Percentiles rank a stretch among this genome's conserved stretches.
These are phyloP conservation scores for Phytophthora kernoviae DNA, from an alignment of 352 stramenopile species.

Conservation along the genomic window DNA sequence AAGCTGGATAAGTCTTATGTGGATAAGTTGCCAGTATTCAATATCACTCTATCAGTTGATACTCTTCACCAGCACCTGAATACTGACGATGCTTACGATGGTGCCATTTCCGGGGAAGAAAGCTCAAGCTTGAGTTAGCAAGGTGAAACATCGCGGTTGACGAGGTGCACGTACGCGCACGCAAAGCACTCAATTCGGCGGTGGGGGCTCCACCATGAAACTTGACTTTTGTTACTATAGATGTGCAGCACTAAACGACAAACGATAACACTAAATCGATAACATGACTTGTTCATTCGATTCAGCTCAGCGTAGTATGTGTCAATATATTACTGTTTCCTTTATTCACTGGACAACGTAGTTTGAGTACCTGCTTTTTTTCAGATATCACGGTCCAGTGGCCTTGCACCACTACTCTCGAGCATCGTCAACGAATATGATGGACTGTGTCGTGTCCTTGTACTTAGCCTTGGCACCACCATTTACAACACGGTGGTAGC, in stretches of 20 bases:
- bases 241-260: too few species aligned
- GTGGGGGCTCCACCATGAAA: too few species aligned
- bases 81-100: conserved; percentile 44
- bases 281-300: too few species aligned
- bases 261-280: too few species aligned
- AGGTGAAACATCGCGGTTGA: too few species aligned
- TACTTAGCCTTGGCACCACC: conserved; percentile 44
- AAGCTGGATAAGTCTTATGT: conserved; percentile 56
- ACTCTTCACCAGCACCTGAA: conserved; percentile 38
- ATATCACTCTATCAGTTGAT: conserved; percentile 21
- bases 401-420: conserved; percentile 45
- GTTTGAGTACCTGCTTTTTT: neutral
- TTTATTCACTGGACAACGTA: neutral
- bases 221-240: too few species aligned
- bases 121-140: too few species aligned
- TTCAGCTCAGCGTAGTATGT: too few species aligned
- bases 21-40: conserved; percentile 33
- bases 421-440: conserved; percentile 76
- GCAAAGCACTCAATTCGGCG: too few species aligned
- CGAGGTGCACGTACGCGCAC: too few species aligned
- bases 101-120: too few species aligned
- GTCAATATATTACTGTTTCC: conserved; percentile 26
- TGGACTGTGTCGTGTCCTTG: conserved; percentile 54
- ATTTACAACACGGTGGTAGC: conserved; percentile 47
- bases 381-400: too few species aligned